A percentile compares a stretch with the other conserved stretches of the same genome.
These are phyloP conservation scores for Pueraria montana DNA, from an alignment of 306 rosid species.

Conservation along the genomic window DNA sequence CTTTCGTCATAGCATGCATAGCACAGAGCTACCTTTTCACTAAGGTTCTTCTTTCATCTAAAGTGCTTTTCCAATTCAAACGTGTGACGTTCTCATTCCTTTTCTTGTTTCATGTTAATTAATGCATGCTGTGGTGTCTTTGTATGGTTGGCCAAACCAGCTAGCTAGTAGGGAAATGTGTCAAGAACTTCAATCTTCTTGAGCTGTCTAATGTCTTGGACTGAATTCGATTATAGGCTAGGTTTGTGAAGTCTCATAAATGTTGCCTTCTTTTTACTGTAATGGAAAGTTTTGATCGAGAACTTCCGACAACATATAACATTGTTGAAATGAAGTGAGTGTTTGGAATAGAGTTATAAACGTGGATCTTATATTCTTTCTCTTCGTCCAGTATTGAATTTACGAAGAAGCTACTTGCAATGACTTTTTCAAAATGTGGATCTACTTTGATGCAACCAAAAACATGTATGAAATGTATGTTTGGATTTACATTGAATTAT, in stretches of 20 bases:
- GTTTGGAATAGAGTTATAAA: no score
- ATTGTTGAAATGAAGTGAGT: no score
- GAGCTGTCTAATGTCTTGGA: neutral
- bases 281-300: no score
- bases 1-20: neutral
- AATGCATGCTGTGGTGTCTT: neutral
- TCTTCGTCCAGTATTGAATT: no score
- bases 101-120: neutral
- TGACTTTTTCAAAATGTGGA: no score
- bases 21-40: neutral
- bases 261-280: neutral
- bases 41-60: neutral
- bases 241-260: neutral
- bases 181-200: neutral
- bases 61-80: conserved; percentile 9
- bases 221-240: neutral
- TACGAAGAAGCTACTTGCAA: no score
- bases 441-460: no score
- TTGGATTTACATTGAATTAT: no score
- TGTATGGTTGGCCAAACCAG: neutral
- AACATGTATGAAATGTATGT: no score
- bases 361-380: no score
- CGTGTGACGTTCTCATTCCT: conserved; percentile 15
- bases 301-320: no score
- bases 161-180: neutral